Conservation (phyloP, 2,329 filamentous ascomycete genomes). For the Colletotrichum acutatum region DNA sequence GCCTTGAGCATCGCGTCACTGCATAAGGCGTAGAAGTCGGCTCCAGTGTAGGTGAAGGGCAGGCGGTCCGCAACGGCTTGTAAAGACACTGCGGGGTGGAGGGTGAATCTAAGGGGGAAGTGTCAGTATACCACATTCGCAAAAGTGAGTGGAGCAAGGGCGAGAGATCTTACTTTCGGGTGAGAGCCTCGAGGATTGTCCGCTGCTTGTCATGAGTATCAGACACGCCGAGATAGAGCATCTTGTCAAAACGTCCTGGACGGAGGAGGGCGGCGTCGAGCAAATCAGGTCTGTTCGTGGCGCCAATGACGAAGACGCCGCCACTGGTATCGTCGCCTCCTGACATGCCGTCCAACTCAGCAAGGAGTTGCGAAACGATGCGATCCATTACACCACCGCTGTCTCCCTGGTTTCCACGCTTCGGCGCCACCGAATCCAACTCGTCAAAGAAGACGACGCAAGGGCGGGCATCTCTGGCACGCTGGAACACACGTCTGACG, state of each 20-base stretch:
- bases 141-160: background rate
- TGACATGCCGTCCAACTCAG: slow-evolving; percentile 97
- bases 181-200: slow-evolving; percentile 92
- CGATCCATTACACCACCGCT: slow-evolving; percentile 98
- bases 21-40: slow-evolving; percentile 96
- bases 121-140: slow-evolving; percentile 16
- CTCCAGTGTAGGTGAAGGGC: slow-evolving; percentile 96
- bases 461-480: slow-evolving; percentile 84
- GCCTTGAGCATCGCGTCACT: slow-evolving; percentile 99
- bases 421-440: slow-evolving; percentile 92
- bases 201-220: slow-evolving; percentile 97
- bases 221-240: slow-evolving; percentile 95
- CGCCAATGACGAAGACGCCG: slow-evolving; percentile 96
- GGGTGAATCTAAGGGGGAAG: slow-evolving; percentile 73
- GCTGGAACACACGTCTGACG: slow-evolving; percentile 88
- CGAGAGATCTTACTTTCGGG: slow-evolving; percentile 78
- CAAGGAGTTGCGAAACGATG: slow-evolving; percentile 93
- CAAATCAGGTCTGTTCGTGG: slow-evolving; percentile 93
- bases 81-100: slow-evolving; percentile 83
- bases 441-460: slow-evolving; percentile 97
- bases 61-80: slow-evolving; percentile 77
- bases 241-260: slow-evolving; percentile 95
- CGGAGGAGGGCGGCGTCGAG: slow-evolving; percentile 90
- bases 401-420: slow-evolving; percentile 96
- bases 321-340: slow-evolving; percentile 83